Evolutionary conservation across 805 yeast genomes (phyloP).

Genomic region (Yarrowia bubula): DNA sequence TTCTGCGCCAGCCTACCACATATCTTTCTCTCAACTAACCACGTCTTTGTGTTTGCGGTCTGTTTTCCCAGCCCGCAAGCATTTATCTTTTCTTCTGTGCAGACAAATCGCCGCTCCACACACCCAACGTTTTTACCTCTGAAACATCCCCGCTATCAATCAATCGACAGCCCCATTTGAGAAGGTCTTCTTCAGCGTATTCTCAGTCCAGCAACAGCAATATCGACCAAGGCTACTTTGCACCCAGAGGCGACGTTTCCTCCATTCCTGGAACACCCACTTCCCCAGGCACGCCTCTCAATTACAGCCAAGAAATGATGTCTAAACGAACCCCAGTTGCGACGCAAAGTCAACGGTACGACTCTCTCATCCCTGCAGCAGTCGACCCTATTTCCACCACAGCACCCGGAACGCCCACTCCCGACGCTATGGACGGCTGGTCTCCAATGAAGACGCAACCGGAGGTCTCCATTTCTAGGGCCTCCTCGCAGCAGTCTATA

Average conservation of each 20-base stretch:
- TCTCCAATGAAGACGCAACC: constrained; percentile 9
- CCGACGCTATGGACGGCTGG: background rate
- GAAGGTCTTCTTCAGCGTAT: constrained; percentile 1
- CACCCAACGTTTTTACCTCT: constrained; percentile 12
- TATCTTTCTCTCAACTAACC: constrained; percentile 8
- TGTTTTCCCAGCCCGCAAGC: constrained; percentile 1
- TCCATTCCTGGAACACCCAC: constrained; percentile 4
- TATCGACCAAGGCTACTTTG: constrained; percentile 9
- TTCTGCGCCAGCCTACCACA: background rate
- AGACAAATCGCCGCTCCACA: constrained; percentile 11
- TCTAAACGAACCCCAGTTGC: background rate
- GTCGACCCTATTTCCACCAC: background rate
- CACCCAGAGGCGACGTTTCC: background rate
- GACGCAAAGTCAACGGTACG: constrained; percentile 1
- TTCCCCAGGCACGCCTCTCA: constrained; percentile 17
- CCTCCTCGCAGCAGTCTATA: background rate
- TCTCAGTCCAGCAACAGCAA: background rate
- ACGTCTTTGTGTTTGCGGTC: constrained; percentile 15
- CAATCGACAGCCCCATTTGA: constrained; percentile 9
- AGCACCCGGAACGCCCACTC: background rate
- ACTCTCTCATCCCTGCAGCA: constrained; percentile 11
- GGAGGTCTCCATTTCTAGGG: background rate
- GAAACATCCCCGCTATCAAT: constrained; percentile 21
- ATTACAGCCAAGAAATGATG: constrained; percentile 15
- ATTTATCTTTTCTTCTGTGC: constrained; percentile 1